Base-by-base conservation (phyloP, 345 rosid species). In the Aquilaria sinensis region DNA sequence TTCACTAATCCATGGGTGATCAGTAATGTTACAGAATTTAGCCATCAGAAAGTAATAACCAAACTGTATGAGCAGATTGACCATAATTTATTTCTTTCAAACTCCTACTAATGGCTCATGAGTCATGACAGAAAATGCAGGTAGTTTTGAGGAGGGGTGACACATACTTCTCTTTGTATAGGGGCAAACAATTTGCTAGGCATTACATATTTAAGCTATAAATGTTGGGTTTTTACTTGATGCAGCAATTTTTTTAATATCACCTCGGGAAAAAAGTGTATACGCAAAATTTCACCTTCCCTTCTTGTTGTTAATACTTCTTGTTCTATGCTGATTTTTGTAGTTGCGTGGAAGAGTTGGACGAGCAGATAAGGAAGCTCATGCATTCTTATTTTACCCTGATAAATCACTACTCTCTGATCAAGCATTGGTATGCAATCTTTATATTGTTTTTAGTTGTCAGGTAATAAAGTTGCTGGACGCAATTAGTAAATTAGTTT, bases 291-390 rank as follows among this genome's bases (percentile, higher is more conserved):
- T 51, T 31, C 53, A 48, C 60, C 51, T 70, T 47, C 54, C 55
- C 49, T 15, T 60, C 45, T 6, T 23, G 47, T 31, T 60, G 23
- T 51, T 67, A n/a, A 60, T 66, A 30, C 48, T 53, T 13, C 12
- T 47, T n/a, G 64, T 1, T n/a, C 31, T 67, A 41, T 67, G 62
- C 67, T 61, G 12, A 58, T 74, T 63, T 47, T 60, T n/a, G 73
- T 72, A 93, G 98, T 74, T 90, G 83, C 96, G 97, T 60, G 97
- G 98, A 82, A 85, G 98, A 78, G 98, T 93, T 72, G 97, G 98
- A 31, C 90, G 98, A 51, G 96, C 96, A 11, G 98, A 86, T 78
- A 90, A 83, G 72, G 97, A 93, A 80, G 98, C 98, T 71, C 84
- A 85, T 75, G 98, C 98, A 34, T 74, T 88, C 81, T 82, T 93